Evolutionary conservation across 805 yeast genomes (phyloP).

Genomic region (Candida railenensis): DNA sequence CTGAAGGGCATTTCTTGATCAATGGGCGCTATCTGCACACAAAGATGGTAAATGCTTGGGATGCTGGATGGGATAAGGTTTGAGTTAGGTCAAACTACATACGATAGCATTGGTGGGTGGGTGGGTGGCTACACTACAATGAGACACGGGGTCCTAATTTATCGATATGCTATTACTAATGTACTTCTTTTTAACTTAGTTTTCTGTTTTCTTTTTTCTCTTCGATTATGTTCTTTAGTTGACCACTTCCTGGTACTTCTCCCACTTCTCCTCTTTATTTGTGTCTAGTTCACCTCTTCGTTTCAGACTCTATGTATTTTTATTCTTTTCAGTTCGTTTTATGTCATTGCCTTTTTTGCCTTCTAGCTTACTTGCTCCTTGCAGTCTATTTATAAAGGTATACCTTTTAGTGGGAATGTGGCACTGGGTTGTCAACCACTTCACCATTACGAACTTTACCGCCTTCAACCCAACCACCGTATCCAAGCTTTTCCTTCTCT

Average conservation of each 20-base stretch:
- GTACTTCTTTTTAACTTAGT: background rate
- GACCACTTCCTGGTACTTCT: background rate
- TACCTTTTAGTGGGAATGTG: conserved; percentile 35
- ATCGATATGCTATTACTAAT: conserved; percentile 4
- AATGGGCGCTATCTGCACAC: too few species aligned
- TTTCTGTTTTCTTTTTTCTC: background rate
- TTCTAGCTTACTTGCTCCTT: background rate
- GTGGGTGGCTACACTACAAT: too few species aligned
- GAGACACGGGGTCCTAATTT: too few species aligned
- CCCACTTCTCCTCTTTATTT: background rate
- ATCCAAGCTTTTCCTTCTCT: conserved; percentile 46
- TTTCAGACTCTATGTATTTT: background rate
- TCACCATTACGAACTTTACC: conserved; percentile 61
- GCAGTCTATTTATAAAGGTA: too few species aligned
- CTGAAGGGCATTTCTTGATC: too few species aligned
- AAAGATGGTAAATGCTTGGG: too few species aligned
- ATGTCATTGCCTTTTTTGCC: background rate
- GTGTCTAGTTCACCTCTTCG: too few species aligned
- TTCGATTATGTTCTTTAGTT: background rate
- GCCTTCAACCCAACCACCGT: conserved; percentile 78
- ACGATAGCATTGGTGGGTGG: too few species aligned
- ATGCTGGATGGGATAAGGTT: too few species aligned
- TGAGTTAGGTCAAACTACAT: too few species aligned
- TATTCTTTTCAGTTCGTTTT: background rate
- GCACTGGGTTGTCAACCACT: conserved; percentile 61